Conservation (phyloP, 768 basidiomycete genomes). For the Boletus insuetus region DNA sequence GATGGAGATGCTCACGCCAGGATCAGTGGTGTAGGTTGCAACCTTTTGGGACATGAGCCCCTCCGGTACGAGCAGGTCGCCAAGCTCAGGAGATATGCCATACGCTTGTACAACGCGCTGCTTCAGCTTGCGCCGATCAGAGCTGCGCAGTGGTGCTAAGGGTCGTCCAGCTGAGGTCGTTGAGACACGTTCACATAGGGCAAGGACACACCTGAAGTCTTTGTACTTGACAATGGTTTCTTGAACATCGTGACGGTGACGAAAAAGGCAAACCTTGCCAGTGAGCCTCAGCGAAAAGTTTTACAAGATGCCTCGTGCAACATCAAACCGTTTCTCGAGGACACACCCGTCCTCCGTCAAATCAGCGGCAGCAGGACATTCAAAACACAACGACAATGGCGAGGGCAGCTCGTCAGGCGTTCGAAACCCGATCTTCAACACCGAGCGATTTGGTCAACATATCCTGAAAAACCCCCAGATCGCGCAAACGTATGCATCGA, state of each 20-base stretch:
- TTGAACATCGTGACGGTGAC: slow-evolving; percentile 60
- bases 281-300: too few relatives aligned
- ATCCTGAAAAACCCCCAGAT: slow-evolving; percentile 93
- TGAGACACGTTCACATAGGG: too few relatives aligned
- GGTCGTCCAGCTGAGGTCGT: neutral
- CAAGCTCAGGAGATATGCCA: slow-evolving; percentile 51
- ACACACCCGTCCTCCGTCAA: slow-evolving; percentile 65
- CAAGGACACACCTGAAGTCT: slow-evolving; percentile 52
- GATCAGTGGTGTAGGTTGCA: slow-evolving; percentile 58
- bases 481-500: slow-evolving; percentile 71
- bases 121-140: slow-evolving; percentile 70
- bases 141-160: slow-evolving; percentile 63
- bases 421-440: slow-evolving; percentile 92
- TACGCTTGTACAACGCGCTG: slow-evolving; percentile 54
- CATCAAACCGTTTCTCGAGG: slow-evolving; percentile 66
- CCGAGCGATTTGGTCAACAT: slow-evolving; percentile 94
- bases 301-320: slow-evolving; percentile 66
- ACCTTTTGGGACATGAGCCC: slow-evolving; percentile 69
- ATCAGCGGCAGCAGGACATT: slow-evolving; percentile 18
- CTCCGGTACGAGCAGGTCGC: slow-evolving; percentile 70
- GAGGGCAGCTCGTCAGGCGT: slow-evolving; percentile 39
- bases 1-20: slow-evolving; percentile 45
- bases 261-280: slow-evolving; percentile 16
- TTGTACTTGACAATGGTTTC: slow-evolving; percentile 64
- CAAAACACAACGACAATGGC: slow-evolving; percentile 43